Evolutionary conservation across 2,329 filamentous ascomycete genomes (phyloP).

Genomic region (Penicillium sp.): DNA sequence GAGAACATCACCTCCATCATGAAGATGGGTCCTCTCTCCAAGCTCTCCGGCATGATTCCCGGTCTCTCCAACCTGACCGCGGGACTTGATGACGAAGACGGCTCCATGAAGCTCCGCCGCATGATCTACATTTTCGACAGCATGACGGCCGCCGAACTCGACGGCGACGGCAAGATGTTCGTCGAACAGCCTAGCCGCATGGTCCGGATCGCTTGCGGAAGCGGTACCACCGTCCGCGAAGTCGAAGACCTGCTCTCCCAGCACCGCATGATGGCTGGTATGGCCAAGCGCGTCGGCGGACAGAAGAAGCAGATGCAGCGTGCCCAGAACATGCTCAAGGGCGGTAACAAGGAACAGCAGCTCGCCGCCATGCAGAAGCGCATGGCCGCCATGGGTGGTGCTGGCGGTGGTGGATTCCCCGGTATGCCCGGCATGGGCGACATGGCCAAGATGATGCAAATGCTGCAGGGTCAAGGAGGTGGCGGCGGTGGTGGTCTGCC

Average conservation of each 20-base stretch:
- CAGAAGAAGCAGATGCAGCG: constrained; percentile 97
- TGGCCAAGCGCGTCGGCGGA: constrained; percentile 98
- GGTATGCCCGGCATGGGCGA: constrained; percentile 78
- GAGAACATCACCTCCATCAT: constrained; percentile 97
- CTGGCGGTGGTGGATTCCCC: constrained; percentile 45
- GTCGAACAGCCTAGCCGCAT: constrained; percentile 85
- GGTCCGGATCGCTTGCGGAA: constrained; percentile 81
- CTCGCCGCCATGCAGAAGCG: constrained; percentile 96
- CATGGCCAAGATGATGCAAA: constrained; percentile 94
- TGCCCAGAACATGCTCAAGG: constrained; percentile 81
- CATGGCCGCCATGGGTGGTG: constrained; percentile 82
- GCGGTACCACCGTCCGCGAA: constrained; percentile 80
- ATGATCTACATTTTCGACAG: constrained; percentile 99
- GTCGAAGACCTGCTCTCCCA: constrained; percentile 96
- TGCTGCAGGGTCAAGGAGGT: no score
- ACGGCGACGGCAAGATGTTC: constrained; percentile 89
- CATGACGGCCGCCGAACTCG: constrained; percentile 93
- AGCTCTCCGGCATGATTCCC: constrained; percentile 98
- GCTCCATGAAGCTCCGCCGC: constrained; percentile 81
- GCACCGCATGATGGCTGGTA: constrained; percentile 95
- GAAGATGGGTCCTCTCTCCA: constrained; percentile 97
- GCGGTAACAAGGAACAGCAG: constrained; percentile 84
- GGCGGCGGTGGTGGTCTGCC: constrained; percentile 62
- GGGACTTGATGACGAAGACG: constrained; percentile 94
- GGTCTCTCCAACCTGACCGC: constrained; percentile 89